phyloP scores from a whole-genome alignment of 2,329 filamentous ascomycete genomes.

The Nemania serpens region DNA sequence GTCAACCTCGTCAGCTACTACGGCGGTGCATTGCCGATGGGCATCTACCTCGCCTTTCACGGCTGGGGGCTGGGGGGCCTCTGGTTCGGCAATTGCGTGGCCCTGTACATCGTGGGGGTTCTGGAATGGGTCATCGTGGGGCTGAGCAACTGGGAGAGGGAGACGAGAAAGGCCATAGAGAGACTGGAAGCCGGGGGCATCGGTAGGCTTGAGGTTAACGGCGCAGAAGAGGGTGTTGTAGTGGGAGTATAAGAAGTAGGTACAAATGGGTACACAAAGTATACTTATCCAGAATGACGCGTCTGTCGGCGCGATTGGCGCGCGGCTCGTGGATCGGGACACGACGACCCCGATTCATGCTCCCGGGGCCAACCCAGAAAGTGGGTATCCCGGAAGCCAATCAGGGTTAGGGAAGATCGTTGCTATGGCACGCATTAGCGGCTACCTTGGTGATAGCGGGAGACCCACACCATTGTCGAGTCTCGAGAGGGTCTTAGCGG shows the following conservation, averaged over 20 bases:
- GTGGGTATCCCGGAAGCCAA: background rate
- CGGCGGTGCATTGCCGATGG: slow-evolving; percentile 76
- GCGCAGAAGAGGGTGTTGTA: background rate
- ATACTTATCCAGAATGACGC: too few species aligned
- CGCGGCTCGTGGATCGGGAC: slow-evolving; percentile 9
- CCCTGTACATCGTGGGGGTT: slow-evolving; percentile 77
- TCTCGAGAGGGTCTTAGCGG: background rate
- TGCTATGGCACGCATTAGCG: slow-evolving; percentile 24
- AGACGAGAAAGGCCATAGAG: slow-evolving; percentile 72
- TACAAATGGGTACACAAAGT: background rate
- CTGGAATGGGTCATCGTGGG: slow-evolving; percentile 81
- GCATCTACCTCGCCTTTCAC: slow-evolving; percentile 83
- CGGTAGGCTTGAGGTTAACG: background rate
- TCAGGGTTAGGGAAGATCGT: slow-evolving; percentile 8
- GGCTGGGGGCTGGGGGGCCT: slow-evolving; percentile 81
- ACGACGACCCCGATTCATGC: too few species aligned
- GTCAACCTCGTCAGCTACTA: slow-evolving; percentile 88
- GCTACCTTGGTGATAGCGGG: background rate
- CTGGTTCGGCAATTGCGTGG: slow-evolving; percentile 84
- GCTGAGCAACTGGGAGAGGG: slow-evolving; percentile 74
- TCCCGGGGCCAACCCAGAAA: background rate
- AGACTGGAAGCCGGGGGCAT: slow-evolving; percentile 62
- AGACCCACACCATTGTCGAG: background rate
- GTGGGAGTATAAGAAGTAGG: background rate
- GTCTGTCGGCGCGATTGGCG: slow-evolving; percentile 5